Percentiles rank a stretch among this genome's conserved stretches.
These are phyloP conservation scores for Tricholomella constricta DNA, from an alignment of 768 basidiomycete genomes.

Conservation along the genomic window DNA sequence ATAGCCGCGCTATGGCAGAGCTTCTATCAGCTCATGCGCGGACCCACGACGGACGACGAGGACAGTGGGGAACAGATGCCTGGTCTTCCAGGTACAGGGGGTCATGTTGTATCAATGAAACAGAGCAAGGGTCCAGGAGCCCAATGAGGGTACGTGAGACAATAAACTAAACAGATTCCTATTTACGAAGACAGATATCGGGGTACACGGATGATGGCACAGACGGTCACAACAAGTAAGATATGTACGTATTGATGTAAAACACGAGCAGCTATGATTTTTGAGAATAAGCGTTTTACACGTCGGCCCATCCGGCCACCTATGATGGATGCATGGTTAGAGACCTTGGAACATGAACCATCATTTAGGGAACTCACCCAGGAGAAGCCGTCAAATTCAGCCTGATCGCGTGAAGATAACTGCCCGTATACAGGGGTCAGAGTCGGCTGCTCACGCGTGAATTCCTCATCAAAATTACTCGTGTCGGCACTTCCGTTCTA, in stretches of 20 bases:
- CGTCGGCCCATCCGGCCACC: constrained; percentile 65
- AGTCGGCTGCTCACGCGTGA: constrained; percentile 95
- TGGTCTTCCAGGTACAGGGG: constrained; percentile 73
- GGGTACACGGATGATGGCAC: constrained; percentile 35
- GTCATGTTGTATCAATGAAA: constrained; percentile 52
- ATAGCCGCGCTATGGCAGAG: constrained; percentile 84
- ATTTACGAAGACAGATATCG: constrained; percentile 34
- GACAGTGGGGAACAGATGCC: constrained; percentile 35
- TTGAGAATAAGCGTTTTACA: constrained; percentile 35
- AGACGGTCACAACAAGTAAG: constrained; percentile 19
- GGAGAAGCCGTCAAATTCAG: constrained; percentile 96
- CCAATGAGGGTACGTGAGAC: neutral
- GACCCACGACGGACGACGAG: constrained; percentile 39
- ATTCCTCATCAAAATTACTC: constrained; percentile 96
- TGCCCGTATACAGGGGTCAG: constrained; percentile 97
- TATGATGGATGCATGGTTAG: constrained; percentile 14
- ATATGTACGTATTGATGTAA: constrained; percentile 21
- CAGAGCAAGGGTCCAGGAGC: constrained; percentile 19
- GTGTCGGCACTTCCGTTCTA: constrained; percentile 86
- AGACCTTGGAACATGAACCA: neutral
- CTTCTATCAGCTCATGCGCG: constrained; percentile 77
- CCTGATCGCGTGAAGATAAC: constrained; percentile 85
- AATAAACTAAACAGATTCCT: constrained; percentile 18
- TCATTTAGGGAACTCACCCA: constrained; percentile 58
- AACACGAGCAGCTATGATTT: constrained; percentile 24